These are phyloP conservation scores for Tuber indicum DNA, from an alignment of 495 filamentous ascomycete species.

Conservation along the genomic window DNA sequence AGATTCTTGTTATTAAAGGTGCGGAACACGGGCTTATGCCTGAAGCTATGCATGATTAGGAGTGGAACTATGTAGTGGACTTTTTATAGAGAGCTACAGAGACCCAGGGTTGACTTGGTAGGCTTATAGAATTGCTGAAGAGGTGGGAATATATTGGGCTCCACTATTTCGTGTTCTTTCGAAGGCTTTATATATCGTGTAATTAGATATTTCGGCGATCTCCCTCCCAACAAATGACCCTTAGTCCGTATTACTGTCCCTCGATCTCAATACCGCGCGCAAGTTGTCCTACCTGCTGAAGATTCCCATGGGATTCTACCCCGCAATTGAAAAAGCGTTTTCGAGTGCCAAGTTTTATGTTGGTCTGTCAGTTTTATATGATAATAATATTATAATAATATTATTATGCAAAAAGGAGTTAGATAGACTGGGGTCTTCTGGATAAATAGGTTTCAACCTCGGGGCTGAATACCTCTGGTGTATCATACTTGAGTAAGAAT, in stretches of 20 bases:
- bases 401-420: too few species aligned
- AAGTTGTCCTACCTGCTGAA: not conserved
- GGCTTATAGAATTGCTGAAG: not conserved
- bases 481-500: not conserved
- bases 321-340: too few species aligned
- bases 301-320: not conserved
- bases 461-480: not conserved
- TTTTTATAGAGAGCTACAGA: not conserved
- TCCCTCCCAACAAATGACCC: not conserved
- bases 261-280: not conserved
- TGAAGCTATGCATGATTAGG: not conserved
- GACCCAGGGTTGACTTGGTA: not conserved
- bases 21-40: slow-evolving; percentile 3
- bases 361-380: too few species aligned
- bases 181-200: not conserved
- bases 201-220: not conserved
- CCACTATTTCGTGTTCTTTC: not conserved
- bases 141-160: not conserved
- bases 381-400: too few species aligned
- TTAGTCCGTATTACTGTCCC: not conserved
- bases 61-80: not conserved
- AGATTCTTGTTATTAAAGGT: not conserved
- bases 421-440: too few species aligned
- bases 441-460: too few species aligned
- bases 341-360: too few species aligned